Evolutionary conservation across 352 stramenopile genomes (phyloP), one percentile per base, ranked within the genome.

Genomic region (Globisporangium echinulatum): DNA sequence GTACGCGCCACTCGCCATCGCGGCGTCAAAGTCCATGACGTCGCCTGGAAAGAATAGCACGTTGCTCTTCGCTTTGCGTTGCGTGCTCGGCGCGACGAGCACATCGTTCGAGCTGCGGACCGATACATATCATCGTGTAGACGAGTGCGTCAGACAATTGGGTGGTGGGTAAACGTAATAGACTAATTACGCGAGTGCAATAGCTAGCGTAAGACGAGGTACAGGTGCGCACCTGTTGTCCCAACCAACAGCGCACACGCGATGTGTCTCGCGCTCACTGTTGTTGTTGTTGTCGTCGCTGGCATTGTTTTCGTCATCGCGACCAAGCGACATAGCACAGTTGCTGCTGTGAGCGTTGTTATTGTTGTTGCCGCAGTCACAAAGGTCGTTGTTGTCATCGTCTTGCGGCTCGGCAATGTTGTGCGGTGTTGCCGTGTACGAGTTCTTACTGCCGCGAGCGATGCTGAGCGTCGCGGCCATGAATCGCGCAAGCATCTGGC

Each of bases 11-110:
- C 38, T 48, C 44, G 67, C 38, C 79, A 90, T 87, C 40, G 50
- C 52, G 17, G 59, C 57, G 13, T 72, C 58, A 55, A 82, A 85
- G 57, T 87, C 70, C 59, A 87, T 77, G 13, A 87, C 74, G 50
- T 90, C 79, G 42, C 79, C 79, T 42, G 79, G 79, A 53, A 90
- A 90, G 61, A 83, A 86, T 11, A 90, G 65, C n/a, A 87, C 73
- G 58, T 85, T 87, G 38, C 63, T 69, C 2, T 51, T 56, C 0
- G 36, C 61, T 42, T 66, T 68, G 43, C 43, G 43, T 15, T 48
- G 43, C 10, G 67, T 56, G 2, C 72, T 49, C 25, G 63, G 43
- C 13, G 66, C 73, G 9, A 89, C 37, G 58, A 77, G 71, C 48
- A 89, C 47, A 37, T 89, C 71, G 55, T 89, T 89, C 33, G 70